A percentile compares a stretch with the other conserved stretches of the same genome.
Evolutionary conservation across 495 filamentous ascomycete genomes (phyloP).

Genomic region (Talaromyces liani): DNA sequence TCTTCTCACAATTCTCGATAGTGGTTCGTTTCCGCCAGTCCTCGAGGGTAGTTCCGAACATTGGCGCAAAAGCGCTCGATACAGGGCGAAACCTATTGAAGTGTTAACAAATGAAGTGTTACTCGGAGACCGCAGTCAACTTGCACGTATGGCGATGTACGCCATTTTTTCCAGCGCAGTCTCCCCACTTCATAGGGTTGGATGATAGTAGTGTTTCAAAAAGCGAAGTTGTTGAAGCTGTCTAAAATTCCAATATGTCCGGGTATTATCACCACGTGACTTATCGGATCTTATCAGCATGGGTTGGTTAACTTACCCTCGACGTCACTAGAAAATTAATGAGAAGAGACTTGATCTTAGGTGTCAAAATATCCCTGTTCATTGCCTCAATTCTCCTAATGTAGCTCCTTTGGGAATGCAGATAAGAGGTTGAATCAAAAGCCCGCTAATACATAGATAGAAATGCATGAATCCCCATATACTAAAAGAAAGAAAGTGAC

Average conservation of each 20-base stretch:
- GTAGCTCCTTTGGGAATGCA: neutral
- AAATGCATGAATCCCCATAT: slow-evolving; percentile 8
- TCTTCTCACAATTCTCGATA: slow-evolving; percentile 35
- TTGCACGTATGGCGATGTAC: slow-evolving; percentile 61
- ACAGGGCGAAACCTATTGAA: slow-evolving; percentile 61
- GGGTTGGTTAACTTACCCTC: neutral
- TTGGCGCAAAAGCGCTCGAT: slow-evolving; percentile 61
- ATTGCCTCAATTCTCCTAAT: neutral
- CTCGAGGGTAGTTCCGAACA: slow-evolving; percentile 40
- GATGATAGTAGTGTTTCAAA: neutral
- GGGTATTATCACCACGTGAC: slow-evolving; percentile 7
- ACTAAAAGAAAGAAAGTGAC: slow-evolving; percentile 4
- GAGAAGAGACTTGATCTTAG: neutral
- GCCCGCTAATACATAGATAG: slow-evolving; percentile 8
- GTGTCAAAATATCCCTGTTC: neutral
- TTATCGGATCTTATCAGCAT: neutral
- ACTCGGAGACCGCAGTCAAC: slow-evolving; percentile 9
- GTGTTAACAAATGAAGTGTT: slow-evolving; percentile 10
- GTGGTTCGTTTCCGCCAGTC: neutral
- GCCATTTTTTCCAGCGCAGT: slow-evolving; percentile 13
- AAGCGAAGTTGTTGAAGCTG: neutral
- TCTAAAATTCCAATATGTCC: neutral
- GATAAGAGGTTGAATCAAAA: slow-evolving; percentile 5
- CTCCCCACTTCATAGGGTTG: slow-evolving; percentile 5
- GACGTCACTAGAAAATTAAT: neutral